A percentile compares a stretch with the other conserved stretches of the same genome.
Conservation (phyloP, 1,284 basidiomycete genomes). For the Ustilago vetiveriae region DNA sequence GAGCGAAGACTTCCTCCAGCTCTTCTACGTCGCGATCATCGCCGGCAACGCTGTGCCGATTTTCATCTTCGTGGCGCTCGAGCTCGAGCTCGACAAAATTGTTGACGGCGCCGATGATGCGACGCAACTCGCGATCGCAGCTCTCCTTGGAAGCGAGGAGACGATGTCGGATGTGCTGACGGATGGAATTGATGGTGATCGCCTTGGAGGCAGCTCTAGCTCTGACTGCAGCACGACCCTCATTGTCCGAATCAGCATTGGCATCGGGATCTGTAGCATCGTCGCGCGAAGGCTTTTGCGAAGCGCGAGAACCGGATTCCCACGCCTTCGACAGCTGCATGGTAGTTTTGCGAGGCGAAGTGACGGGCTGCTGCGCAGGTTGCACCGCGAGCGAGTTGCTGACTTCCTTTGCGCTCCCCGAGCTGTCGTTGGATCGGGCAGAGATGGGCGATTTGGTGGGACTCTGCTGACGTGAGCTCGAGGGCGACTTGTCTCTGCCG, state of each 20-base stretch:
- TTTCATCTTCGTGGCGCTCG: slow-evolving; percentile 74
- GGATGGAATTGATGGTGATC: slow-evolving; percentile 74
- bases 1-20: slow-evolving; percentile 72
- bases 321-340: slow-evolving; percentile 31
- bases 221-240: slow-evolving; percentile 26
- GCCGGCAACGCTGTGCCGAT: slow-evolving; percentile 19
- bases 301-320: slow-evolving; percentile 15
- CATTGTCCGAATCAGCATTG: slow-evolving; percentile 33
- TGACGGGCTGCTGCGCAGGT: slow-evolving; percentile 7
- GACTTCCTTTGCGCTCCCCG: slow-evolving; percentile 17
- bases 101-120: slow-evolving; percentile 91
- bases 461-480: slow-evolving; percentile 19
- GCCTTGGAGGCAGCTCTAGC: slow-evolving; percentile 45
- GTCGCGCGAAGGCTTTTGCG: slow-evolving; percentile 9
- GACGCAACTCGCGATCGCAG: slow-evolving; percentile 92
- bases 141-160: slow-evolving; percentile 92
- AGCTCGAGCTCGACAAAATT: slow-evolving; percentile 90
- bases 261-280: slow-evolving; percentile 14
- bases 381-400: slow-evolving; percentile 20
- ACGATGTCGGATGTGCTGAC: slow-evolving; percentile 89
- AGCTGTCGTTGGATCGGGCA: slow-evolving; percentile 26
- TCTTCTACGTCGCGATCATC: slow-evolving; percentile 63
- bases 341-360: slow-evolving; percentile 26
- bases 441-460: slow-evolving; percentile 31
- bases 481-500: slow-evolving; percentile 31